These are phyloP conservation scores for Pisolithus albus DNA, from an alignment of 768 basidiomycete species.

Conservation along the genomic window DNA sequence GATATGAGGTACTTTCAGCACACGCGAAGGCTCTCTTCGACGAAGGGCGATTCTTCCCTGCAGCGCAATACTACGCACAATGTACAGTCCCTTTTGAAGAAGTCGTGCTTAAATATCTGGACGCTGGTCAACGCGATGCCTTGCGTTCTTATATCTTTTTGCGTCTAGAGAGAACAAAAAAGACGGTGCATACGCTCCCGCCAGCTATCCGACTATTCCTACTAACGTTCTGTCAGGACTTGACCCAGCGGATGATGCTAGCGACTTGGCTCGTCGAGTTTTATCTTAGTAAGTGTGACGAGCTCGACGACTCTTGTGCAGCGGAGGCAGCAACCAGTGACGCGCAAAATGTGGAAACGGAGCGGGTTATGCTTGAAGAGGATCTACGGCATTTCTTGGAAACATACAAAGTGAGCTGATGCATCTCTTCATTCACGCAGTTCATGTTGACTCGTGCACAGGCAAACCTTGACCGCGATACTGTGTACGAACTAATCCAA, in stretches of 20 bases:
- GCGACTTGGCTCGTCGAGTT: constrained; percentile 99
- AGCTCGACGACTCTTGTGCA: constrained; percentile 88
- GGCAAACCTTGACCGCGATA: constrained; percentile 78
- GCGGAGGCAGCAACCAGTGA: constrained; percentile 78
- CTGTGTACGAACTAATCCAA: constrained; percentile 89
- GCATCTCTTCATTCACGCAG: not conserved
- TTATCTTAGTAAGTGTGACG: constrained; percentile 93
- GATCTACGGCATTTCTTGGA: constrained; percentile 90
- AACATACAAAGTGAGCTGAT: constrained; percentile 73
- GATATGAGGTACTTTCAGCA: constrained; percentile 74
- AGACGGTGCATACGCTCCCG: constrained; percentile 50
- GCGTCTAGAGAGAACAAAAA: constrained; percentile 76
- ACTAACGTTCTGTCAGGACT: constrained; percentile 47
- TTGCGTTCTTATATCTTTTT: constrained; percentile 86
- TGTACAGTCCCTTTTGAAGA: constrained; percentile 87
- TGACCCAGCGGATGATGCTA: constrained; percentile 93
- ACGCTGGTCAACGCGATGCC: constrained; percentile 84
- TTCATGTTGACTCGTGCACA: constrained; percentile 24
- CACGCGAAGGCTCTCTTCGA: constrained; percentile 80
- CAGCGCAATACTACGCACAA: constrained; percentile 88
- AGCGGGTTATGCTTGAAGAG: constrained; percentile 80
- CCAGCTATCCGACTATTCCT: not conserved
- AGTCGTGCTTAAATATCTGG: constrained; percentile 84
- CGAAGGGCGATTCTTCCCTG: constrained; percentile 78
- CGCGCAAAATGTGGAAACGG: constrained; percentile 76